Evolutionary conservation across 805 yeast genomes (phyloP).

Genomic region (Ogataea minuta): DNA sequence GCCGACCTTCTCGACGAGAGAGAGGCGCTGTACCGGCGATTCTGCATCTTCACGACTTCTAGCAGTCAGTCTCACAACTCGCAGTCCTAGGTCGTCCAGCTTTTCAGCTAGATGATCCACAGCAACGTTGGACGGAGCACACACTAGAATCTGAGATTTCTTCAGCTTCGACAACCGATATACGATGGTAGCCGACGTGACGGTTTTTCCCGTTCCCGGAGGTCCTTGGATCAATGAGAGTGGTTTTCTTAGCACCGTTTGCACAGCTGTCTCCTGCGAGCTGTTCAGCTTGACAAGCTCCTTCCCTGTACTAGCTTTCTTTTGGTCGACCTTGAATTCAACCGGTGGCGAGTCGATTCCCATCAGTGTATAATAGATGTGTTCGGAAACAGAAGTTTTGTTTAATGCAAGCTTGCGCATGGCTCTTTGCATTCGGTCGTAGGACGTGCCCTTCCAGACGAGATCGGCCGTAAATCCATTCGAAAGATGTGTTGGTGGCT

Average conservation of each 20-base stretch:
- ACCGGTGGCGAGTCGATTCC: constrained; percentile 75
- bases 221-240: constrained; percentile 90
- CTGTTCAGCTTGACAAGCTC: constrained; percentile 68
- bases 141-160: constrained; percentile 69
- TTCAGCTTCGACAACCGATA: constrained; percentile 67
- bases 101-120: constrained; percentile 86
- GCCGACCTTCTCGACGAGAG: constrained; percentile 54
- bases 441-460: constrained; percentile 85
- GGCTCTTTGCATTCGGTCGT: constrained; percentile 81
- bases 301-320: constrained; percentile 59
- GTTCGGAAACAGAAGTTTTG: constrained; percentile 66
- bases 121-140: constrained; percentile 96
- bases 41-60: constrained; percentile 79
- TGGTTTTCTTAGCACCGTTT: constrained; percentile 64
- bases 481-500: constrained; percentile 58
- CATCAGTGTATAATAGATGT: constrained; percentile 70
- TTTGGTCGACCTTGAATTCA: constrained; percentile 60
- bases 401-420: constrained; percentile 68
- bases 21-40: constrained; percentile 52
- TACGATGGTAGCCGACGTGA: constrained; percentile 84
- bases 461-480: constrained; percentile 79
- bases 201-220: constrained; percentile 96
- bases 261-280: constrained; percentile 79
- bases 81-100: constrained; percentile 64
- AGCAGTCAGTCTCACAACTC: constrained; percentile 76